Conservation (phyloP, 1,284 basidiomycete species). For the Violaceomyces palustris region DNA sequence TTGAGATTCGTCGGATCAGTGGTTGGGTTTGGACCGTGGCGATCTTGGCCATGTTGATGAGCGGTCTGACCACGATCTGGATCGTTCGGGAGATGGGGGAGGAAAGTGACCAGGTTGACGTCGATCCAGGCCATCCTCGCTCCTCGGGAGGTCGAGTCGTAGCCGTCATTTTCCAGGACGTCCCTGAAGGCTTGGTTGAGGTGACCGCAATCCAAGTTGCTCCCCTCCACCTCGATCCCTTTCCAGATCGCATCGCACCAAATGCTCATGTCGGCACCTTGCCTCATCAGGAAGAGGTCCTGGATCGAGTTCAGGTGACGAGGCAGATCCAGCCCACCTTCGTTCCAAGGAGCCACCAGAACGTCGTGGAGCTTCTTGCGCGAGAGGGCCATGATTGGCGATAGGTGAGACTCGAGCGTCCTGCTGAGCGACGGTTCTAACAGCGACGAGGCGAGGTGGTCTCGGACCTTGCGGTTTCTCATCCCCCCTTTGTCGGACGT, state of each 20-base stretch:
- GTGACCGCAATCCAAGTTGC: no score
- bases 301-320: slow-evolving; percentile 15
- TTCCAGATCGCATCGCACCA: slow-evolving; percentile 22
- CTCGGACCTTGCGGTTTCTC: neutral
- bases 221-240: no score
- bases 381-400: slow-evolving; percentile 18
- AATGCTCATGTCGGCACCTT: slow-evolving; percentile 19
- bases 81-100: no score
- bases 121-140: no score
- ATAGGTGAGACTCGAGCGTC: slow-evolving; percentile 15
- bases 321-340: slow-evolving; percentile 19
- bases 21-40: no score
- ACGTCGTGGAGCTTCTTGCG: slow-evolving; percentile 21
- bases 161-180: no score
- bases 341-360: slow-evolving; percentile 6
- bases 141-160: no score
- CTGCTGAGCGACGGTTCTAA: slow-evolving; percentile 16
- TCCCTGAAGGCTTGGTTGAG: no score
- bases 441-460: neutral
- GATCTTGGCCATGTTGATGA: no score
- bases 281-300: slow-evolving; percentile 26
- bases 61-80: no score
- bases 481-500: slow-evolving; percentile 10
- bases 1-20: no score
- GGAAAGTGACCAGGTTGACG: no score